Conservation (phyloP, 495 filamentous ascomycete species). For the Hypoxylon fragiforme region DNA sequence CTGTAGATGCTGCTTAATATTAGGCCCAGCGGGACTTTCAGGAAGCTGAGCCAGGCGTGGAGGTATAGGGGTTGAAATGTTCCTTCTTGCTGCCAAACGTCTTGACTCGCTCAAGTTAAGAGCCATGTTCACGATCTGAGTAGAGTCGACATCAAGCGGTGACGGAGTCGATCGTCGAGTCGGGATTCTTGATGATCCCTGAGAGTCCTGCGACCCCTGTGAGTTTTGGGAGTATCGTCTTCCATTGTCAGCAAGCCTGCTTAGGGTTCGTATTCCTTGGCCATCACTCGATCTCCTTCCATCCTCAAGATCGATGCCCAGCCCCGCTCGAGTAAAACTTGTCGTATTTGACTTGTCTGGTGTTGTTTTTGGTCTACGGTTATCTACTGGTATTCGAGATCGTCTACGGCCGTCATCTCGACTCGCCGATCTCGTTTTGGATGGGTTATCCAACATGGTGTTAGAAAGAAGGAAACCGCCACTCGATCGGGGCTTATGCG, state of each 20-base stretch:
- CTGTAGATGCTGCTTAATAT: constrained; percentile 65
- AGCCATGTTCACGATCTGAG: constrained; percentile 88
- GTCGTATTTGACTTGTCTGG: constrained; percentile 10
- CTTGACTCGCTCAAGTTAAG: constrained; percentile 85
- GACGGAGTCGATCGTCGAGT: constrained; percentile 30
- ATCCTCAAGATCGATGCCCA: constrained; percentile 23
- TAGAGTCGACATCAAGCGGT: constrained; percentile 68
- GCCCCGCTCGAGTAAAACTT: constrained; percentile 4
- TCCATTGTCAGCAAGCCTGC: constrained; percentile 11
- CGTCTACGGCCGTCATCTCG: constrained; percentile 31
- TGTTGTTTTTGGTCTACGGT: constrained; percentile 28
- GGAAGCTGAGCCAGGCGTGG: constrained; percentile 50
- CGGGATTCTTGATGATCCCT: constrained; percentile 26
- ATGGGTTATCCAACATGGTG: constrained; percentile 27
- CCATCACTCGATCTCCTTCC: constrained; percentile 17
- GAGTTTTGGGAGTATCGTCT: constrained; percentile 26
- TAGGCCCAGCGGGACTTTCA: constrained; percentile 52
- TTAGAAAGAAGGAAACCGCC: constrained; percentile 53
- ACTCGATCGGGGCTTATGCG: constrained; percentile 47
- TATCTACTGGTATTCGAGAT: constrained; percentile 37
- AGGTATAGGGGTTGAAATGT: constrained; percentile 54
- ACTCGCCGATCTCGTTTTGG: constrained; percentile 11
- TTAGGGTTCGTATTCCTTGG: constrained; percentile 9
- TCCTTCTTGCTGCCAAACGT: constrained; percentile 60
- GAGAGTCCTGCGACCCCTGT: constrained; percentile 3